Percentiles rank a stretch among this genome's conserved stretches.
phyloP scores from a whole-genome alignment of 2,329 filamentous ascomycete genomes.

The Pseudogymnoascus sp. region DNA sequence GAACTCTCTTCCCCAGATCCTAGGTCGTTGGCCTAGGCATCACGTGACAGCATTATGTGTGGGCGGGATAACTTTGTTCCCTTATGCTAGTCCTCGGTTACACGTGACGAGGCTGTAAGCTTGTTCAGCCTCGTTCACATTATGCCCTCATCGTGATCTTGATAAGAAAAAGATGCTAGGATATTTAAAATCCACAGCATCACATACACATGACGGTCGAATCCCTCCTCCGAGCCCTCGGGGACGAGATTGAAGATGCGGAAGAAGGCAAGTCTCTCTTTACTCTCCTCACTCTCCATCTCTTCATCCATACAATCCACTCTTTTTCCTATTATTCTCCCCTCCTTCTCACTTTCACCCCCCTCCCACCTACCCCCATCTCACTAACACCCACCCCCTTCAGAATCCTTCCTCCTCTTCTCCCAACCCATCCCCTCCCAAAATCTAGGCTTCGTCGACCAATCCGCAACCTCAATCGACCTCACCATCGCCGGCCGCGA shows the following conservation, averaged over 20 bases:
- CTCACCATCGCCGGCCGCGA: constrained; percentile 61
- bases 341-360: background rate
- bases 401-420: constrained; percentile 86
- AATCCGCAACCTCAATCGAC: constrained; percentile 55
- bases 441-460: constrained; percentile 78
- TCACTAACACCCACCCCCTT: constrained; percentile 6
- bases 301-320: background rate
- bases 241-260: constrained; percentile 43
- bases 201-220: constrained; percentile 23
- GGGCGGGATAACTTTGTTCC: background rate
- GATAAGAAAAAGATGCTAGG: background rate
- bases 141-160: background rate
- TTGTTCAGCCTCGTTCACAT: background rate
- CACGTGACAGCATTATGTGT: background rate
- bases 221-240: constrained; percentile 34
- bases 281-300: background rate
- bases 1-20: background rate
- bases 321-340: background rate
- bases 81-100: background rate
- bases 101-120: background rate
- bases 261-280: constrained; percentile 47
- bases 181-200: background rate
- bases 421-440: constrained; percentile 63
- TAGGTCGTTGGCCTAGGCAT: background rate
- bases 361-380: background rate